Percentiles rank a stretch among this genome's conserved stretches.
These are phyloP conservation scores for Rhynchosporium graminicola DNA, from an alignment of 2,329 filamentous ascomycete species.

Conservation along the genomic window DNA sequence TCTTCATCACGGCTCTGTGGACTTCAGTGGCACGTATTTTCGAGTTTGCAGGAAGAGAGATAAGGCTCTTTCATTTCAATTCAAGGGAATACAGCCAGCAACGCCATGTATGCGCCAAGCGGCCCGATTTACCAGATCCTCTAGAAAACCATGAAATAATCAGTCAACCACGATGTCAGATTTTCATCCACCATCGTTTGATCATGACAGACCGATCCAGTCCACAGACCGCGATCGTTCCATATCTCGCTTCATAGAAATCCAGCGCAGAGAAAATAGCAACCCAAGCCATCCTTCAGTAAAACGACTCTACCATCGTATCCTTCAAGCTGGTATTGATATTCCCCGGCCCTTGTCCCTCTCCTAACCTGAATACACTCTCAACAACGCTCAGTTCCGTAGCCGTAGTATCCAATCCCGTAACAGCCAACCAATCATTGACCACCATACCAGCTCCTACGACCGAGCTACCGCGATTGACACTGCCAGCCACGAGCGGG, in stretches of 20 bases:
- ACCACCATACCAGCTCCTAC: constrained; percentile 98
- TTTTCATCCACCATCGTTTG: not conserved
- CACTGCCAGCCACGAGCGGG: constrained; percentile 87
- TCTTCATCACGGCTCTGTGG: too few relatives aligned
- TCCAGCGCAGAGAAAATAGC: constrained; percentile 1
- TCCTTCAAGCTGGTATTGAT: constrained; percentile 90
- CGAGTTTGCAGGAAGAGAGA: constrained; percentile 1
- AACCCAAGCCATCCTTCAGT: constrained; percentile 55
- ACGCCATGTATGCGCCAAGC: constrained; percentile 15
- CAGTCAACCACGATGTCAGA: not conserved
- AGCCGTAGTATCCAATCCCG: constrained; percentile 91
- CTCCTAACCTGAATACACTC: constrained; percentile 91
- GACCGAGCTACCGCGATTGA: constrained; percentile 90
- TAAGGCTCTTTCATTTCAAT: constrained; percentile 7
- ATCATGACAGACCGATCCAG: not conserved
- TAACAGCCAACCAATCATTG: constrained; percentile 96
- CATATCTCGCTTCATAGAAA: not conserved
- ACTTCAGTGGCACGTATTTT: too few relatives aligned
- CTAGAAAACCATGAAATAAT: constrained; percentile 9
- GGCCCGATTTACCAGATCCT: not conserved
- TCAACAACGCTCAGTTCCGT: constrained; percentile 96
- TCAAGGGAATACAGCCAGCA: constrained; percentile 10
- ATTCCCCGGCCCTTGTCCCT: constrained; percentile 75
- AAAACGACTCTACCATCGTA: constrained; percentile 98
- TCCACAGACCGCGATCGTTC: not conserved